Evolutionary conservation across 371 early-diverging fungal genomes (phyloP).

Genomic region (Lichtheimia corymbifera): DNA sequence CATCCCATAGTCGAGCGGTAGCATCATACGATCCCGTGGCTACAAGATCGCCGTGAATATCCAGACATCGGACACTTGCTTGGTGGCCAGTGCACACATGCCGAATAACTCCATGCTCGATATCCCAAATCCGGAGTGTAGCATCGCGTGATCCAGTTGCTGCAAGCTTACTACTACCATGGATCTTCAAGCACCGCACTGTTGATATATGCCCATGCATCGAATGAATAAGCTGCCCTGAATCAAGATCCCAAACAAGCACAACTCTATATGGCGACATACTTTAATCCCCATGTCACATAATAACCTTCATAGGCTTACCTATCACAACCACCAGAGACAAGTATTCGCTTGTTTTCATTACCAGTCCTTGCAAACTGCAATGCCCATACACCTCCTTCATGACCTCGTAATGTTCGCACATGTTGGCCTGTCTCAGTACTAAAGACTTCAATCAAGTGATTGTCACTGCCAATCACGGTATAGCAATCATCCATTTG

Average conservation of each 20-base stretch:
- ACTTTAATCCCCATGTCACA: too few relatives aligned
- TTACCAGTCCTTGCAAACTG: slow-evolving; percentile 61
- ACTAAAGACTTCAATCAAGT: slow-evolving; percentile 82
- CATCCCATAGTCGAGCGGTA: slow-evolving; percentile 85
- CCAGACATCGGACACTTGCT: slow-evolving; percentile 81
- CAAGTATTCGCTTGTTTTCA: slow-evolving; percentile 37
- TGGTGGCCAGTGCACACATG: slow-evolving; percentile 75
- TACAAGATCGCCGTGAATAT: slow-evolving; percentile 69
- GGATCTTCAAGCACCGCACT: slow-evolving; percentile 81
- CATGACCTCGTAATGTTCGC: slow-evolving; percentile 79
- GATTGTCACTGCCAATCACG: slow-evolving; percentile 85
- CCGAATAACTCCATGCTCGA: slow-evolving; percentile 60
- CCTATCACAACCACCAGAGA: slow-evolving; percentile 81
- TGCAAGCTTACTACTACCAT: slow-evolving; percentile 48
- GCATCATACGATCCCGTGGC: slow-evolving; percentile 90
- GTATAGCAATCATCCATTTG: slow-evolving; percentile 86
- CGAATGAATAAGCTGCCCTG: slow-evolving; percentile 67
- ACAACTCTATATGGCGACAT: slow-evolving; percentile 50
- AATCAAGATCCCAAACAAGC: slow-evolving; percentile 83
- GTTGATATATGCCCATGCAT: slow-evolving; percentile 88
- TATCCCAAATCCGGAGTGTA: slow-evolving; percentile 79
- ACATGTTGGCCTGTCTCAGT: slow-evolving; percentile 65
- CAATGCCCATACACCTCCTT: slow-evolving; percentile 94
- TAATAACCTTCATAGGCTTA: slow-evolving; percentile 23
- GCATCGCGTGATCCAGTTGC: slow-evolving; percentile 92